Evolutionary conservation across 2,329 filamentous ascomycete species (phyloP), one percentile per base, ranked within the genome.

Genomic region (Pestalotiopsis sp.): DNA sequence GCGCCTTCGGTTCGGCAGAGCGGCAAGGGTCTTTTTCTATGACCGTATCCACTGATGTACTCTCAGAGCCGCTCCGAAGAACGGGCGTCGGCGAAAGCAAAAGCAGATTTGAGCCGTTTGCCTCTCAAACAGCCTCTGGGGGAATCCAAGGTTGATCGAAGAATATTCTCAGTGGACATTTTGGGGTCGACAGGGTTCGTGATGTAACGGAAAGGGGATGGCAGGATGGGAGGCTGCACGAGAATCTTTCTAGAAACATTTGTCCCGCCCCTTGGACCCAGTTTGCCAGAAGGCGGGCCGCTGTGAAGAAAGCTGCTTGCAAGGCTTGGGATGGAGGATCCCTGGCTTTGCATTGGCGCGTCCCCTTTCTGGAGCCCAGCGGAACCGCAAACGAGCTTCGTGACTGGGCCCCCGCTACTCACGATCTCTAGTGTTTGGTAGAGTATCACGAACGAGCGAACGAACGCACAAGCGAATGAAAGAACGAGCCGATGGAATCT

Each of bases 191-290:
- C 41, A 58, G 63, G 63, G 49, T 66, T 56, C 17, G 20, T 56
- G 23, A 56, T 56, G 41, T 56, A 66, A 62, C 59, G 59, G 23
- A 40, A 56, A 36, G 20, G 60, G 41, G 63, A 56, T 57, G 49
- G 31, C 31, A 36, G 31, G 31, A 36, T 36, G 31, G 31, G 17
- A n/a, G 12, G 27, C 65, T 66, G 65, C 65, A 56, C 57, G 45
- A 66, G 65, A 66, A 66, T 59, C 36, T 36, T 66, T 66, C 65
- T 66, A 66, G 65, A 66, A 66, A 41, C 17, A 59, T 38, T 66
- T 27, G 17, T 59, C 25, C 41, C 41, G 62, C 52, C 64, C 64
- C 27, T 45, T 45, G 17, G 27, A 38, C 36, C n/a, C 27, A 57
- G 40, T 65, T 31, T 36, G 62, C 62, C 31, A 40, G 31, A 66